These are phyloP conservation scores for Neodidymelliopsis sp. DNA, from an alignment of 2,329 filamentous ascomycete species.

Conservation along the genomic window DNA sequence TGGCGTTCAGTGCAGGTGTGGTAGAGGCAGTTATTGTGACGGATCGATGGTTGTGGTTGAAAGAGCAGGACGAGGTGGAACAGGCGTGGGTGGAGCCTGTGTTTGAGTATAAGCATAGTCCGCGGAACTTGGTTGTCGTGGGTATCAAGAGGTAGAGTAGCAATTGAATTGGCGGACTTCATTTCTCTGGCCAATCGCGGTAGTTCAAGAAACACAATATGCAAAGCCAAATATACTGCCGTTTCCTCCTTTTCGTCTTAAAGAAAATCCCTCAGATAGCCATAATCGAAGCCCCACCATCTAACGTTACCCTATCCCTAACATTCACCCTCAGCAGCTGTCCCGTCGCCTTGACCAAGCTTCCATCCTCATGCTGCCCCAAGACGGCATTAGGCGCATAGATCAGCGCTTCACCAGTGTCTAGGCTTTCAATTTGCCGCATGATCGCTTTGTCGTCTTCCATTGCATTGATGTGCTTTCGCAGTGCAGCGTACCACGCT, in stretches of 20 bases:
- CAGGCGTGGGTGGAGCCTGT: constrained; percentile 92
- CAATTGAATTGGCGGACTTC: too few species aligned
- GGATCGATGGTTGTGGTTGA: constrained; percentile 87
- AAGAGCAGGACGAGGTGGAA: constrained; percentile 74
- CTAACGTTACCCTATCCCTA: constrained; percentile 26
- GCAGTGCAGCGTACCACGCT: constrained; percentile 63
- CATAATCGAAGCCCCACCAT: constrained; percentile 64
- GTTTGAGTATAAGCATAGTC: constrained; percentile 86
- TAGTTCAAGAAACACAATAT: too few species aligned
- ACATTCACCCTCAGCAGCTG: constrained; percentile 36
- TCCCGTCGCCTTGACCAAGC: constrained; percentile 17
- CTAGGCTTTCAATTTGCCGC: constrained; percentile 56
- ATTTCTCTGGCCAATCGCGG: too few species aligned
- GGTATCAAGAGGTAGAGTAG: constrained; percentile 73
- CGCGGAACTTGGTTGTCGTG: constrained; percentile 90
- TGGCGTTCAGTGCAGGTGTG: constrained; percentile 92
- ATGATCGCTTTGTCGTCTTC: constrained; percentile 46
- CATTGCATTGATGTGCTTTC: constrained; percentile 54
- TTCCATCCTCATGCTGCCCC: constrained; percentile 21
- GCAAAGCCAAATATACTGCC: too few species aligned
- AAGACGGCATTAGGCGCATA: constrained; percentile 59
- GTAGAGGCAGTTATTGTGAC: constrained; percentile 90
- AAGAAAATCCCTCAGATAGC: constrained; percentile 76
- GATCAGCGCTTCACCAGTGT: constrained; percentile 58
- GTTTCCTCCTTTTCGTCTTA: too few species aligned